Conservation (phyloP, 2,329 filamentous ascomycete genomes). For the Plenodomus biglobosus region DNA sequence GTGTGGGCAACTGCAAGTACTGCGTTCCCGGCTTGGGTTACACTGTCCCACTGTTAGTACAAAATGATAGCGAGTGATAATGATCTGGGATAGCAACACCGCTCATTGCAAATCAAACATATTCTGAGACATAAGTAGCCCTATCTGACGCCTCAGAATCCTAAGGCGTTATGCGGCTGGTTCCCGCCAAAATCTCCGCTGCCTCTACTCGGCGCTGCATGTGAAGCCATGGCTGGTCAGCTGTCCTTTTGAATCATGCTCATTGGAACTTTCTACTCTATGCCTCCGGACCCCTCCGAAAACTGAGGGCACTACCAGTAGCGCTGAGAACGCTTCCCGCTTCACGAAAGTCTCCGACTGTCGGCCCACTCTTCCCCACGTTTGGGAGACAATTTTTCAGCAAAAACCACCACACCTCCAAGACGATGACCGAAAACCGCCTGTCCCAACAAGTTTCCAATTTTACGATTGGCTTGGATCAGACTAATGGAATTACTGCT, state of each 20-base stretch:
- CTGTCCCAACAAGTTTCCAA: neutral
- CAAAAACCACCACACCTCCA: neutral
- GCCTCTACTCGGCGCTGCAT: neutral
- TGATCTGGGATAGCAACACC: neutral
- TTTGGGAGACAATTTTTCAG: neutral
- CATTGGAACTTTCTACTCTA: neutral
- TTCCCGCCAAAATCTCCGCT: neutral
- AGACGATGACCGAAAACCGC: neutral
- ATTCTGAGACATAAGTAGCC: neutral
- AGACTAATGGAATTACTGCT: neutral
- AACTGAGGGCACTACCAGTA: neutral
- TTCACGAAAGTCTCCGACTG: neutral
- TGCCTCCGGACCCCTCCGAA: neutral
- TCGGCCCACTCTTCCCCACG: neutral
- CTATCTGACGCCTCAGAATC: neutral
- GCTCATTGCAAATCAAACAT: neutral
- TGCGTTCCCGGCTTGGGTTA: neutral
- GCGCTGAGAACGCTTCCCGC: neutral
- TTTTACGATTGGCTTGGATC: neutral
- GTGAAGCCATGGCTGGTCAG: neutral
- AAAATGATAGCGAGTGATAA: neutral
- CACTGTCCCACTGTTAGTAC: neutral
- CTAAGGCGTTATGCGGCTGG: neutral
- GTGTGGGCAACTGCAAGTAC: neutral
- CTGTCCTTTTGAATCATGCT: neutral